Conservation (phyloP, 179 eudicot genomes). For the Pouteria campechiana region DNA sequence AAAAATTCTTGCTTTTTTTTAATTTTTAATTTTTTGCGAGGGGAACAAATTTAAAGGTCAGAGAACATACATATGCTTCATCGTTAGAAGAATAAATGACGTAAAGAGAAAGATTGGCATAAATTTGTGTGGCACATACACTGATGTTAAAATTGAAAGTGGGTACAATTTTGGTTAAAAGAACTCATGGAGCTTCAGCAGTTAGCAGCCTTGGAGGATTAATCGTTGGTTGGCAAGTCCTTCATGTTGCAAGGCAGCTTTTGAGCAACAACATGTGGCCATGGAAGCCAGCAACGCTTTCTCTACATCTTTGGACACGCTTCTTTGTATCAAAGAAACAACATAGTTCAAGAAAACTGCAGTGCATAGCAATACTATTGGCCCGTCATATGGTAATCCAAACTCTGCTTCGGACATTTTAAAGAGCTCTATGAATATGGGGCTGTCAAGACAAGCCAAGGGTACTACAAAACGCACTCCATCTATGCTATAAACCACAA, state of each 20-base stretch:
- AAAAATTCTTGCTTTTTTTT: too few species aligned
- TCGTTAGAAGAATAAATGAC: too few species aligned
- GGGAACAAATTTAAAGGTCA: too few species aligned
- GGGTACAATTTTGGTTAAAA: too few species aligned
- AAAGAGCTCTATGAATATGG: slow-evolving; percentile 5
- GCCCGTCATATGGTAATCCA: slow-evolving; percentile 12
- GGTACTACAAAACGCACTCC: slow-evolving; percentile 14
- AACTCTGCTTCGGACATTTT: slow-evolving; percentile 19
- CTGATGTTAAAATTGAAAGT: too few species aligned
- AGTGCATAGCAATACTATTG: slow-evolving; percentile 14
- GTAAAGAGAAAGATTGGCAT: too few species aligned
- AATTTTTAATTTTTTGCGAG: too few species aligned
- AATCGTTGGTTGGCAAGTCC: neutral
- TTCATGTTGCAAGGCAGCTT: neutral
- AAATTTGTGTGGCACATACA: too few species aligned
- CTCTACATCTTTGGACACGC: slow-evolving; percentile 5
- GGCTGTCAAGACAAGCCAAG: slow-evolving; percentile 2
- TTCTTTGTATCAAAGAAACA: slow-evolving; percentile 1
- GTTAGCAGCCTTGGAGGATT: too few species aligned
- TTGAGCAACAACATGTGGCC: neutral
- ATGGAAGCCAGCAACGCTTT: slow-evolving; percentile 3
- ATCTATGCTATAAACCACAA: slow-evolving; percentile 16
- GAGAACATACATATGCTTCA: too few species aligned
- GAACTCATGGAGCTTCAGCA: too few species aligned
- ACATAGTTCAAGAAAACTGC: slow-evolving; percentile 8